Evolutionary conservation across 2,329 filamentous ascomycete genomes (phyloP).

Genomic region (Parastagonospora nodorum): DNA sequence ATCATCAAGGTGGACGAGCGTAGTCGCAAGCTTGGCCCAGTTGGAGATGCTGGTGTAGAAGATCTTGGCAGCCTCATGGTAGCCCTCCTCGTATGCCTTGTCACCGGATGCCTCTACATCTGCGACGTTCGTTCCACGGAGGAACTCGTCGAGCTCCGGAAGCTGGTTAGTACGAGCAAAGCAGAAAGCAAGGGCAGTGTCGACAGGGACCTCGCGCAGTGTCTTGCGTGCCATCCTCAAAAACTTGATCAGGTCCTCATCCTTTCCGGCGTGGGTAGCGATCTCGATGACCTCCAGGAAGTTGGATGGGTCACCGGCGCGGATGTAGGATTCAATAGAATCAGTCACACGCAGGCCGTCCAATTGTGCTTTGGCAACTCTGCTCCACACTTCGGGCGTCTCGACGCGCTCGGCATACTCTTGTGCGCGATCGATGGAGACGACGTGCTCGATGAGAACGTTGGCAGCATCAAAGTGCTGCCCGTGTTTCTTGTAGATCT

Average conservation of each 20-base stretch:
- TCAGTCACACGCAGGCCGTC: constrained; percentile 93
- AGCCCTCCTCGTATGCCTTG: constrained; percentile 94
- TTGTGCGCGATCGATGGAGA: constrained; percentile 96
- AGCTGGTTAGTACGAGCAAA: constrained; percentile 92
- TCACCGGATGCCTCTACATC: constrained; percentile 97
- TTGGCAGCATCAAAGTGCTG: constrained; percentile 86
- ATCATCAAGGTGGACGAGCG: constrained; percentile 92
- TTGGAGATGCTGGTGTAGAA: constrained; percentile 99
- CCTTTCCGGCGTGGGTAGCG: constrained; percentile 92
- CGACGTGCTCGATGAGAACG: constrained; percentile 93
- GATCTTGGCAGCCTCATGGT: constrained; percentile 96
- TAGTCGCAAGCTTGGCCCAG: constrained; percentile 98
- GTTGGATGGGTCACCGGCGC: constrained; percentile 89
- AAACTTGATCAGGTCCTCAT: constrained; percentile 96
- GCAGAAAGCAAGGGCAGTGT: constrained; percentile 92
- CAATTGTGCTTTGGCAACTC: constrained; percentile 95
- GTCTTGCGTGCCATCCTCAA: constrained; percentile 98
- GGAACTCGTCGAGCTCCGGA: constrained; percentile 92
- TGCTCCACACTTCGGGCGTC: constrained; percentile 94
- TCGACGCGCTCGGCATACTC: constrained; percentile 96
- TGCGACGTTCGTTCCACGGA: constrained; percentile 89
- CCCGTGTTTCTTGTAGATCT: constrained; percentile 97
- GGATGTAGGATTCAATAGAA: constrained; percentile 96
- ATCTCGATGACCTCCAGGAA: constrained; percentile 96
- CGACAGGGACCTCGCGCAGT: constrained; percentile 87